A percentile compares a stretch with the other conserved stretches of the same genome.
phyloP scores from a whole-genome alignment of 1,284 basidiomycete genomes.

The Pseudozyma sp. region DNA sequence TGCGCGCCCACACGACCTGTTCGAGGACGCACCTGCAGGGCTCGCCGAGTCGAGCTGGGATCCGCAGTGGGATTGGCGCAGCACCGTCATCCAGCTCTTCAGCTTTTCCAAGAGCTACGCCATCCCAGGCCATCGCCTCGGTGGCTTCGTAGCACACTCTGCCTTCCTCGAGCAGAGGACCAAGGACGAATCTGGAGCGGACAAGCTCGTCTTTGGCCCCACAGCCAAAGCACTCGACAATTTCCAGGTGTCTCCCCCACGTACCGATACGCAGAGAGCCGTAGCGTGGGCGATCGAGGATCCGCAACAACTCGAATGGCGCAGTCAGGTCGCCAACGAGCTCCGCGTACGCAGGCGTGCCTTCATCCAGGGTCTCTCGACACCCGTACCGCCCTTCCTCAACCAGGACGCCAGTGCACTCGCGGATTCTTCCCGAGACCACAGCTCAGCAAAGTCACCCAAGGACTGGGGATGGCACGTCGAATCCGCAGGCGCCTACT shows the following conservation, averaged over 20 bases:
- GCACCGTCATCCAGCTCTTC: slow-evolving; percentile 70
- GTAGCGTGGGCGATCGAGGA: slow-evolving; percentile 60
- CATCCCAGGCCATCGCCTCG: slow-evolving; percentile 86
- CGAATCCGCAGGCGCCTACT: slow-evolving; percentile 66
- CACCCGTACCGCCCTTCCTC: slow-evolving; percentile 20
- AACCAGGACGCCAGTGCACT: slow-evolving; percentile 28
- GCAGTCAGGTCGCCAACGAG: slow-evolving; percentile 71
- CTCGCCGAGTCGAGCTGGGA: slow-evolving; percentile 17
- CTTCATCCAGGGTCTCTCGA: slow-evolving; percentile 72
- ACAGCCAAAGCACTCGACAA: slow-evolving; percentile 80
- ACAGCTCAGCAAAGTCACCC: slow-evolving; percentile 23
- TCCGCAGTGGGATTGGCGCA: slow-evolving; percentile 70
- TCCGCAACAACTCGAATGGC: slow-evolving; percentile 70
- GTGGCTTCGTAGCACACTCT: slow-evolving; percentile 78
- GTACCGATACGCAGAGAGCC: slow-evolving; percentile 47
- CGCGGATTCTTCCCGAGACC: background rate
- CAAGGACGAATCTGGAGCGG: slow-evolving; percentile 42
- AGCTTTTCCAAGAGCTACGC: slow-evolving; percentile 79
- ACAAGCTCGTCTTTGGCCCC: slow-evolving; percentile 62
- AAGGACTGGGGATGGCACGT: slow-evolving; percentile 65
- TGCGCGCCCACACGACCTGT: slow-evolving; percentile 75
- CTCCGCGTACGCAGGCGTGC: slow-evolving; percentile 75
- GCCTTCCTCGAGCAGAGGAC: slow-evolving; percentile 70
- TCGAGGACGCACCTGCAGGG: slow-evolving; percentile 63
- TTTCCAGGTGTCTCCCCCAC: slow-evolving; percentile 71